A percentile compares a stretch with the other conserved stretches of the same genome.
These are phyloP conservation scores for Smallanthus sonchifolius DNA, from an alignment of 129 eudicot genomes.

Conservation along the genomic window DNA sequence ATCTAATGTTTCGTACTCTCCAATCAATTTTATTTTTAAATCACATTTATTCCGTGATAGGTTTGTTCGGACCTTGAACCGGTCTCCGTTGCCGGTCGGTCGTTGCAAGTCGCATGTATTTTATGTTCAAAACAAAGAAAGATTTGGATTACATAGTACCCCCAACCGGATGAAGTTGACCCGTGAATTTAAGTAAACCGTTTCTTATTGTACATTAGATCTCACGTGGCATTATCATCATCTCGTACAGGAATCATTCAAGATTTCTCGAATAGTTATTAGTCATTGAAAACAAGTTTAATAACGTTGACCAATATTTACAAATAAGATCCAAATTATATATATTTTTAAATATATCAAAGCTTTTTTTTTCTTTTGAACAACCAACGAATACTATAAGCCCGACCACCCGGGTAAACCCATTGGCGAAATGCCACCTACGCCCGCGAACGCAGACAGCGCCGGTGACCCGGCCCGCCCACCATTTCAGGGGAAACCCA, in stretches of 20 bases:
- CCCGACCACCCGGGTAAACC: no score
- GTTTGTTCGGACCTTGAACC: conserved; percentile 13
- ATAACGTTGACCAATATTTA: not conserved
- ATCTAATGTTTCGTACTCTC: not conserved
- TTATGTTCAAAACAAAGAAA: not conserved
- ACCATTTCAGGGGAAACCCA: no score
- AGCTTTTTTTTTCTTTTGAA: no score
- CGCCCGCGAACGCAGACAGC: no score
- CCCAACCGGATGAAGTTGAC: conserved; percentile 11
- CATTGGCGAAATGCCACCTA: no score
- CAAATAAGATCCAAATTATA: no score
- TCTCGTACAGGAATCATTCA: not conserved
- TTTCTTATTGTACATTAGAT: not conserved
- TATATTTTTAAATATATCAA: no score
- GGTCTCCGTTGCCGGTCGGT: conserved; percentile 19
- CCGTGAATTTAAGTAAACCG: not conserved
- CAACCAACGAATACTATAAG: no score
- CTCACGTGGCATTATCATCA: not conserved
- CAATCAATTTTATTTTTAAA: not conserved
- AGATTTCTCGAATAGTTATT: not conserved
- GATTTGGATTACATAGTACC: not conserved
- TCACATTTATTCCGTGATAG: not conserved
- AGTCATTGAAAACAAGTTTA: no score
- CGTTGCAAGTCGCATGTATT: conserved; percentile 3
- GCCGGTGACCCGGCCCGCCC: no score